Conservation (phyloP, 495 filamentous ascomycete genomes). For the Podospora conica region DNA sequence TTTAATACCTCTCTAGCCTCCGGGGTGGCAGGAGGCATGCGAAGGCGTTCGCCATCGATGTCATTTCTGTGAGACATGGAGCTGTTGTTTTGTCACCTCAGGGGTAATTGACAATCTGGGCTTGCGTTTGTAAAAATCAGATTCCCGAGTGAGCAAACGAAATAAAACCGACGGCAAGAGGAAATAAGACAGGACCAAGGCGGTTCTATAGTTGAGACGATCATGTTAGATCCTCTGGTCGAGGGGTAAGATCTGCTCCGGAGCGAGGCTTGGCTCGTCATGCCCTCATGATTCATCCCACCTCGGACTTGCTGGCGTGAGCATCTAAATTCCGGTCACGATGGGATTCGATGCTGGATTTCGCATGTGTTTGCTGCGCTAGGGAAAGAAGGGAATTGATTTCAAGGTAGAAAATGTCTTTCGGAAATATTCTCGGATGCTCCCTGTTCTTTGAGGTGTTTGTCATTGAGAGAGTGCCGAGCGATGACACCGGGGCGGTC, state of each 20-base stretch:
- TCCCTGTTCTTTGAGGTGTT: not conserved
- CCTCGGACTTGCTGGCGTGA: not conserved
- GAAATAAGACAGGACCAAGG: not conserved
- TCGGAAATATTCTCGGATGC: not conserved
- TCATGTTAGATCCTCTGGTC: not conserved
- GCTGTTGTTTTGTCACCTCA: too few species aligned
- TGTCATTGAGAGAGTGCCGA: too few species aligned
- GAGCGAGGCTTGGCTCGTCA: not conserved
- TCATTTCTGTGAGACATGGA: too few species aligned
- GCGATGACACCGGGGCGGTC: not conserved
- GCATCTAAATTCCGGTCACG: not conserved
- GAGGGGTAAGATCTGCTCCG: not conserved
- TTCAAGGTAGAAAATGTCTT: not conserved
- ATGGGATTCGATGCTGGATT: not conserved
- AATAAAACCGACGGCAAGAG: not conserved
- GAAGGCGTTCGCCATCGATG: too few species aligned
- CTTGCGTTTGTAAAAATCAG: not conserved
- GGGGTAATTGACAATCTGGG: not conserved
- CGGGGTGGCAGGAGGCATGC: too few species aligned
- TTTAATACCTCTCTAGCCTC: too few species aligned
- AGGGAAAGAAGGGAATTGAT: not conserved
- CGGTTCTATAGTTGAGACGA: not conserved
- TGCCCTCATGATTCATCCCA: not conserved
- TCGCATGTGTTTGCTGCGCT: not conserved
- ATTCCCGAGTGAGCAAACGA: not conserved